Conservation (phyloP, 2,329 filamentous ascomycete genomes). For the Clarireedia hainanense region DNA sequence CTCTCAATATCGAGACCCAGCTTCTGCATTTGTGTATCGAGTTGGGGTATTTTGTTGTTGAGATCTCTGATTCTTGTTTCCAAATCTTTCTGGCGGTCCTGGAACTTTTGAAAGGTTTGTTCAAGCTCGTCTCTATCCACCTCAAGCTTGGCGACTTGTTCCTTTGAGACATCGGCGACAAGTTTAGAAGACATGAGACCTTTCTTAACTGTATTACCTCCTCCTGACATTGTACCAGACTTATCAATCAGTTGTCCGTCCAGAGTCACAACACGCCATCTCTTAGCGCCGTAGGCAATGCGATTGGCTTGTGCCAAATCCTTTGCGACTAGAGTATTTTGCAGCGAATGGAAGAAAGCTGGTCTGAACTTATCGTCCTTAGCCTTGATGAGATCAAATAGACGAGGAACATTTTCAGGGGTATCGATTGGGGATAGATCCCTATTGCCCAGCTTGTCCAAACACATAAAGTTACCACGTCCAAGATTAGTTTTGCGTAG, state of each 20-base stretch:
- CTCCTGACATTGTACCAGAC: slow-evolving; percentile 97
- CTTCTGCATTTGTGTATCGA: slow-evolving; percentile 91
- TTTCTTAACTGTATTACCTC: slow-evolving; percentile 81
- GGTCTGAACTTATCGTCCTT: slow-evolving; percentile 82
- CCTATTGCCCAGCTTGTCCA: slow-evolving; percentile 75
- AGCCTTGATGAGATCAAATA: slow-evolving; percentile 87
- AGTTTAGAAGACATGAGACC: slow-evolving; percentile 97
- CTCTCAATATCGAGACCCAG: slow-evolving; percentile 83
- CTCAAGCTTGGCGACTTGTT: slow-evolving; percentile 83
- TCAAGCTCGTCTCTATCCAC: slow-evolving; percentile 79
- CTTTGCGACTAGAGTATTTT: slow-evolving; percentile 88
- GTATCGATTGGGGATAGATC: slow-evolving; percentile 77
- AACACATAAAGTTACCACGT: slow-evolving; percentile 91
- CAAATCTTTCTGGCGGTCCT: slow-evolving; percentile 73
- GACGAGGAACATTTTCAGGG: slow-evolving; percentile 81
- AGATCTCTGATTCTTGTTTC: slow-evolving; percentile 66
- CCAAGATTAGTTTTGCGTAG: slow-evolving; percentile 95
- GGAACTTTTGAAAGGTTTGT: slow-evolving; percentile 73
- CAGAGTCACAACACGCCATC: slow-evolving; percentile 95
- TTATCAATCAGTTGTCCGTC: slow-evolving; percentile 95
- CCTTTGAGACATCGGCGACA: slow-evolving; percentile 76
- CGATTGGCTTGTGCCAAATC: slow-evolving; percentile 94
- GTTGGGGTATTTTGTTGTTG: slow-evolving; percentile 68
- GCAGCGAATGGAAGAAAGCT: slow-evolving; percentile 91
- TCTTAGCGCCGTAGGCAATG: slow-evolving; percentile 86